These are phyloP conservation scores for Poronia punctata DNA, from an alignment of 495 filamentous ascomycete species.

Conservation along the genomic window DNA sequence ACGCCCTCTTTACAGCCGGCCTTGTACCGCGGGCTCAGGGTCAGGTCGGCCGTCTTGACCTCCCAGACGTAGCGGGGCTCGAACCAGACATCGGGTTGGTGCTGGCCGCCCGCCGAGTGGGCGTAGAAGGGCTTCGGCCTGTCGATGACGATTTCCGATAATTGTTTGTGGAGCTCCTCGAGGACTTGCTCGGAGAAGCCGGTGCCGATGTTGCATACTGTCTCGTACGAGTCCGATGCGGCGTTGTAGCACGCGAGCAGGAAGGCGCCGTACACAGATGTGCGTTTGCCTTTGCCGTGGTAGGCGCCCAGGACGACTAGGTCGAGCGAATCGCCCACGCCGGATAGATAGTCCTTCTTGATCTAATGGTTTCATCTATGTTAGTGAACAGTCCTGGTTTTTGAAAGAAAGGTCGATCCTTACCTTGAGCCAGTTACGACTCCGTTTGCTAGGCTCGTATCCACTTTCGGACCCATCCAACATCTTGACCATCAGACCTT, in stretches of 20 bases:
- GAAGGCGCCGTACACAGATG: conserved; percentile 91
- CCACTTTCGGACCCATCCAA: conserved; percentile 82
- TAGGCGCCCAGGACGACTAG: conserved; percentile 95
- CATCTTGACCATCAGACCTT: conserved; percentile 99
- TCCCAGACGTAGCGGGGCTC: conserved; percentile 94
- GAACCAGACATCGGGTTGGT: conserved; percentile 98
- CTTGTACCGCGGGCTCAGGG: conserved; percentile 84
- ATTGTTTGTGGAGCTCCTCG: conserved; percentile 67
- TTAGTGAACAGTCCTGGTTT: conserved; percentile 12
- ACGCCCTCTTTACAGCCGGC: conserved; percentile 60
- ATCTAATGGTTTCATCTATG: conserved; percentile 54
- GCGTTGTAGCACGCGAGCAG: conserved; percentile 89
- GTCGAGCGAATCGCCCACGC: conserved; percentile 91
- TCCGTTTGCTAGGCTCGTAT: conserved; percentile 91
- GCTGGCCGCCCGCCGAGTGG: conserved; percentile 73
- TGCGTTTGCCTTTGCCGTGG: conserved; percentile 89
- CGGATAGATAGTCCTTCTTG: conserved; percentile 94
- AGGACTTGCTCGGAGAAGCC: conserved; percentile 87
- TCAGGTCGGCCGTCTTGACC: conserved; percentile 93
- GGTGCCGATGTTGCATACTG: conserved; percentile 96
- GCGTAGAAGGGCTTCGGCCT: conserved; percentile 89
- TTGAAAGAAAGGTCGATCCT: too few relatives aligned
- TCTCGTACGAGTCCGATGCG: conserved; percentile 72
- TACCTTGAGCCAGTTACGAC: conserved; percentile 97
- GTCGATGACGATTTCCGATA: conserved; percentile 71